These are phyloP conservation scores for Carpinus viminea DNA, from an alignment of 306 rosid genomes.

Conservation along the genomic window DNA sequence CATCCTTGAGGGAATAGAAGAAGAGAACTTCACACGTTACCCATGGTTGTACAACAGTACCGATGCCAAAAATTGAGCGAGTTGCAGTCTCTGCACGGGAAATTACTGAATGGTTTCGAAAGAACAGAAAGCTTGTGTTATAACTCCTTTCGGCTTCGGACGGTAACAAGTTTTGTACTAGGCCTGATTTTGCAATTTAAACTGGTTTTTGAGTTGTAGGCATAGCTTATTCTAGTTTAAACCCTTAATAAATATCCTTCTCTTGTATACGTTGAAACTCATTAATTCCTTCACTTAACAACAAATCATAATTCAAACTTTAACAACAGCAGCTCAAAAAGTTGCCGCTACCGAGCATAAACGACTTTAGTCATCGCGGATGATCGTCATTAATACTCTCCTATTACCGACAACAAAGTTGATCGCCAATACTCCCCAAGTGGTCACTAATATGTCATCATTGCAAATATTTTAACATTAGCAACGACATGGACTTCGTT, in stretches of 20 bases:
- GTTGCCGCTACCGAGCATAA: too few species aligned
- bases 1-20: slow-evolving; percentile 56
- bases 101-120: slow-evolving; percentile 1
- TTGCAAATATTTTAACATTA: too few species aligned
- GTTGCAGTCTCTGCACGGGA: slow-evolving; percentile 12
- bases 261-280: neutral
- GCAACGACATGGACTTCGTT: too few species aligned
- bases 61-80: slow-evolving; percentile 24
- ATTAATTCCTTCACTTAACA: neutral
- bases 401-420: too few species aligned
- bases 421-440: too few species aligned
- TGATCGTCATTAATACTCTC: too few species aligned
- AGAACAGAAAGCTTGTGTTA: neutral
- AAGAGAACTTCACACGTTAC: slow-evolving; percentile 44
- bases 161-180: slow-evolving; percentile 2
- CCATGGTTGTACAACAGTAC: slow-evolving; percentile 53
- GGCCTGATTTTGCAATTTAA: slow-evolving; percentile 7
- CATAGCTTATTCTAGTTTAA: slow-evolving; percentile 7
- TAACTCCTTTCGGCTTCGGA: slow-evolving; percentile 2
- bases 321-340: too few species aligned
- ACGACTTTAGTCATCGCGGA: too few species aligned
- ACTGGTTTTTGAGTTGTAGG: slow-evolving; percentile 6
- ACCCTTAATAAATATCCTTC: slow-evolving; percentile 3
- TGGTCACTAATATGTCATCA: too few species aligned
- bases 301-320: neutral